Percentiles rank a stretch among this genome's conserved stretches.
phyloP scores from a whole-genome alignment of 495 filamentous ascomycete genomes.

The Aspergillus panamensis region DNA sequence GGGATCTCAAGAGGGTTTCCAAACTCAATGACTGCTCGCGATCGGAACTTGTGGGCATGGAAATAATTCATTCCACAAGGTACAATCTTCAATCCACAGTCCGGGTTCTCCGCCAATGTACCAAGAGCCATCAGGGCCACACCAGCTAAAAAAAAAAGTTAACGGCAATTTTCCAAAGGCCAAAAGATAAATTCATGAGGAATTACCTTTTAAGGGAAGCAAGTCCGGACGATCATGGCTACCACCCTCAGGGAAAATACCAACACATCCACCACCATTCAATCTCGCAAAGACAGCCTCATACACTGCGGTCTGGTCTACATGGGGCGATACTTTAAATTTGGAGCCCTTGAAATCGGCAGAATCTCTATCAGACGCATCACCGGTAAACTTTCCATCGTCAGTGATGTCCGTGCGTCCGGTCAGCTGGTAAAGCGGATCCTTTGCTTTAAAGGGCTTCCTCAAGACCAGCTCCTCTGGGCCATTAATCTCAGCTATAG shows the following conservation, averaged over 20 bases:
- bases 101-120: constrained; percentile 79
- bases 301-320: constrained; percentile 91
- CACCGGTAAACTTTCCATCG: constrained; percentile 51
- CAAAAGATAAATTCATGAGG: background rate
- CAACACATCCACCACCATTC: constrained; percentile 79
- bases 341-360: constrained; percentile 66
- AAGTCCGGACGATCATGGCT: constrained; percentile 95
- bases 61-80: constrained; percentile 99
- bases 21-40: constrained; percentile 94
- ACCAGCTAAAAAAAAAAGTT: constrained; percentile 56
- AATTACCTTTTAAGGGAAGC: constrained; percentile 79
- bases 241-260: constrained; percentile 97
- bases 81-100: constrained; percentile 95
- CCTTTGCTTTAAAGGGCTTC: constrained; percentile 72
- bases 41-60: constrained; percentile 97
- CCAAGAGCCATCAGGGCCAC: constrained; percentile 98
- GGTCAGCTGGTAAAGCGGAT: constrained; percentile 73
- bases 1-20: constrained; percentile 83
- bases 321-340: constrained; percentile 87
- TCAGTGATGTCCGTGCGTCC: constrained; percentile 64
- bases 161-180: constrained; percentile 7
- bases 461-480: constrained; percentile 82
- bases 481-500: constrained; percentile 74
- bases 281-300: constrained; percentile 84
- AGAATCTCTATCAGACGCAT: constrained; percentile 37